phyloP scores from a whole-genome alignment of 805 yeast genomes.

The Wickerhamiella nectarea region DNA sequence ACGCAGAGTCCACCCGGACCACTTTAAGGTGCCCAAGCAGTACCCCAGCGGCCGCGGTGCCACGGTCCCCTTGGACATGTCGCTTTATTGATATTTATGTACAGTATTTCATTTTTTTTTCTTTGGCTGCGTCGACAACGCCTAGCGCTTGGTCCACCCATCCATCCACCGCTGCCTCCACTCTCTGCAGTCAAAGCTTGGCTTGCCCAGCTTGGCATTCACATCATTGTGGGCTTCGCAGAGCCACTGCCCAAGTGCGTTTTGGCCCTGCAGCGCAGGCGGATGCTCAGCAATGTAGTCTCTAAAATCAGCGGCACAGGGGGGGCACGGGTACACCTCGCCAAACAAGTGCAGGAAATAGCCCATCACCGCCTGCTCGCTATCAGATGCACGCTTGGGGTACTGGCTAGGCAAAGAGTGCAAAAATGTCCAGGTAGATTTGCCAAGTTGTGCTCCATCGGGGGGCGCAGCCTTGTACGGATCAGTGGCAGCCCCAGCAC shows the following conservation, averaged over 20 bases:
- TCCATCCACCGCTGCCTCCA: slow-evolving; percentile 95
- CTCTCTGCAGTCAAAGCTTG: slow-evolving; percentile 66
- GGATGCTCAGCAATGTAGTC: slow-evolving; percentile 37
- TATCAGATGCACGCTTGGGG: slow-evolving; percentile 50
- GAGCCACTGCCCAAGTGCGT: slow-evolving; percentile 76
- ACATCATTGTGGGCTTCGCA: slow-evolving; percentile 93
- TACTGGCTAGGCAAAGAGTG: slow-evolving; percentile 85
- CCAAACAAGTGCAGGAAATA: slow-evolving; percentile 60
- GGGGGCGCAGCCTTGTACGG: slow-evolving; percentile 60
- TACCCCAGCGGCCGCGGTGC: slow-evolving; percentile 95
- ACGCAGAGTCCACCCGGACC: slow-evolving; percentile 30
- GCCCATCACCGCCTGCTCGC: slow-evolving; percentile 57
- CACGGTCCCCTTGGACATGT: slow-evolving; percentile 69
- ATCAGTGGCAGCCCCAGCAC: slow-evolving; percentile 6
- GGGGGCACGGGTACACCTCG: slow-evolving; percentile 82
- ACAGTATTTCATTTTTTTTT: not conserved
- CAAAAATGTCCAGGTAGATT: slow-evolving; percentile 81
- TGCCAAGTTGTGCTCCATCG: slow-evolving; percentile 67
- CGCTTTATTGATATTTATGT: slow-evolving; percentile 20
- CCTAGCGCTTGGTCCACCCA: slow-evolving; percentile 45
- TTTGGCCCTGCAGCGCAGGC: slow-evolving; percentile 38
- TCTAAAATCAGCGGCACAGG: slow-evolving; percentile 77
- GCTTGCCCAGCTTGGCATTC: slow-evolving; percentile 76
- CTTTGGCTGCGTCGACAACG: no score
- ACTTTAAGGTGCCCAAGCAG: slow-evolving; percentile 56